Base-by-base conservation (phyloP, 2,329 filamentous ascomycete species). In the Chrysoporthe puriensis region DNA sequence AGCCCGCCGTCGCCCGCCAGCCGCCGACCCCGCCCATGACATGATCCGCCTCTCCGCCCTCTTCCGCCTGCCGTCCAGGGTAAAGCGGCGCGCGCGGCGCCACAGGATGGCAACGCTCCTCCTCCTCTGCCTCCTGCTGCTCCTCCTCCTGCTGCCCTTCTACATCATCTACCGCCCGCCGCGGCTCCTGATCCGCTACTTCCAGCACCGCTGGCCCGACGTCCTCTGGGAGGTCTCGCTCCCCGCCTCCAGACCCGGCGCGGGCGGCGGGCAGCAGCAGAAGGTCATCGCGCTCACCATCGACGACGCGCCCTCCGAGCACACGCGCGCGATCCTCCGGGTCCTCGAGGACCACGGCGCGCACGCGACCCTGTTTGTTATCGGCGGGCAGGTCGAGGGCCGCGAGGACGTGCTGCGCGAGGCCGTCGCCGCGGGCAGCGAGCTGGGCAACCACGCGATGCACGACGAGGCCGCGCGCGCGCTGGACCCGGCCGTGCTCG, bases 361-460 rank as follows among this genome's bases (percentile, higher is more conserved):
- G 16, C 87, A 84, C 26, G 94, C 94, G 0, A 97, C 94, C 0
- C 96, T 97, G 77, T 97, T 97, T 78, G 85, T 96, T 43, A 97
- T 97, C 73, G 94, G 94, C 9, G 85, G 85, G 2, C 93, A 97
- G 79, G 88, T 93, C 11, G 72, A 81, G 3, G 77, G 75, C 9
- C 73, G 82, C 40, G 84, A 90, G 74, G 79, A 81, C 6, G 77
- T 84, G 3, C 81, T 93, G 43, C 78, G 83, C 56, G 81, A 86
- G 50, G 80, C 91, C 1, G 81, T 92, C n/a, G 80, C 81, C 48
- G 81, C 79, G 61, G 89, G 89, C 32, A 87, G 91, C 76, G 91
- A 94, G 81, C 82, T 97, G 3, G 94, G 87, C 34, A 97, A 97
- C 79, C 94, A 97, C 78, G 94, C 91, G 11, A 94, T 96, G 92